These are phyloP conservation scores for Verticillium longisporum DNA, from an alignment of 2,329 filamentous ascomycete species.

Conservation along the genomic window DNA sequence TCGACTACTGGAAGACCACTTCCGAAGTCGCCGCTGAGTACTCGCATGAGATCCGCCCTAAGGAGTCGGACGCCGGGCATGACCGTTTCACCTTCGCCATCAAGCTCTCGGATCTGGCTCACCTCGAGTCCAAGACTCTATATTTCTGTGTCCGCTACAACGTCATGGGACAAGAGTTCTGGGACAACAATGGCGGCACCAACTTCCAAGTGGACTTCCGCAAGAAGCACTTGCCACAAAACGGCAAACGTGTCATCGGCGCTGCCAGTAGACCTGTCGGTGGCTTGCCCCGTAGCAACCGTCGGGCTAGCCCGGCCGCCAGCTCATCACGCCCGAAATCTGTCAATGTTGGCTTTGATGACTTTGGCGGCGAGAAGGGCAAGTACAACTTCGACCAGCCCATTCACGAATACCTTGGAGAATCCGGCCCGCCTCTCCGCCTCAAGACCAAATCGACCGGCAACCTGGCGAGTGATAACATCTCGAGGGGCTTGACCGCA, in stretches of 20 bases:
- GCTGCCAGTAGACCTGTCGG: constrained; percentile 41
- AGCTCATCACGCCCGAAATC: constrained; percentile 44
- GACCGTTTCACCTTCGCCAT: constrained; percentile 94
- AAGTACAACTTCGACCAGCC: constrained; percentile 53
- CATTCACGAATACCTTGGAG: constrained; percentile 56
- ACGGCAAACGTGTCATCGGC: constrained; percentile 47
- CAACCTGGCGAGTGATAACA: constrained; percentile 57
- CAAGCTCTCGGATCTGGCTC: constrained; percentile 82
- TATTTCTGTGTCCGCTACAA: constrained; percentile 87
- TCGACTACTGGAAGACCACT: constrained; percentile 98
- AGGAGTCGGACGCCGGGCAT: constrained; percentile 40
- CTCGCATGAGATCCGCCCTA: constrained; percentile 57
- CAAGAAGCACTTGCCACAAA: constrained; percentile 64
- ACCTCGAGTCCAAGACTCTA: constrained; percentile 87
- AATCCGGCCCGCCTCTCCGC: constrained; percentile 52
- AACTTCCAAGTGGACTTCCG: constrained; percentile 95
- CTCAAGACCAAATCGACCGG: constrained; percentile 63
- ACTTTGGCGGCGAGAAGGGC: constrained; percentile 51
- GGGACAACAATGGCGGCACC: constrained; percentile 84
- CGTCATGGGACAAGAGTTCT: constrained; percentile 78
- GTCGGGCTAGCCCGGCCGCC: constrained; percentile 31
- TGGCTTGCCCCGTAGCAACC: constrained; percentile 62
- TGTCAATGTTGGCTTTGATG: constrained; percentile 56
- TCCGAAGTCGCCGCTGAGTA: constrained; percentile 91
- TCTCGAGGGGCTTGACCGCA: constrained; percentile 42